These are phyloP conservation scores for Flaveria floridana DNA, from an alignment of 140 eudicot species.

Conservation along the genomic window DNA sequence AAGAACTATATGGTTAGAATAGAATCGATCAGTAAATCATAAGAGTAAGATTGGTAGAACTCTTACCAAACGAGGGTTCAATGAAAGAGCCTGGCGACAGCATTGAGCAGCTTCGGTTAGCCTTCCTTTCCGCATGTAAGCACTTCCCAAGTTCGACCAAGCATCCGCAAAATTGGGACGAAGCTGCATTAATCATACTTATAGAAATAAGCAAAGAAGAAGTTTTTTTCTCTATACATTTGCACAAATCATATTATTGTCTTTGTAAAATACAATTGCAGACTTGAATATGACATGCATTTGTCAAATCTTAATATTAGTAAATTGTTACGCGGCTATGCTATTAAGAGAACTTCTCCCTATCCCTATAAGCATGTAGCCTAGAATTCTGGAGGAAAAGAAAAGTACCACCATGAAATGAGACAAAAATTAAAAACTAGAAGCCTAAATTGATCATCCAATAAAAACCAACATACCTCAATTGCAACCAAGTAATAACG, in stretches of 20 bases:
- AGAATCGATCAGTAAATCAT: background rate
- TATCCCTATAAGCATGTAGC: background rate
- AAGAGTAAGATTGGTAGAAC: background rate
- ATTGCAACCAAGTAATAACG: slow-evolving; percentile 56
- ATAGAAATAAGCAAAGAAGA: background rate
- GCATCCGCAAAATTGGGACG: slow-evolving; percentile 99
- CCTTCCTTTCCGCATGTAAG: slow-evolving; percentile 96
- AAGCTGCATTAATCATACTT: slow-evolving; percentile 57
- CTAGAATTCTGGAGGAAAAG: background rate
- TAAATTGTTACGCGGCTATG: background rate
- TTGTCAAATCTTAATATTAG: slow-evolving; percentile 7
- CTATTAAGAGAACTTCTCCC: background rate
- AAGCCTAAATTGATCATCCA: background rate
- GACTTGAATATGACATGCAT: background rate
- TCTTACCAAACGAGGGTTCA: slow-evolving; percentile 83
- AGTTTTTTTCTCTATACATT: background rate
- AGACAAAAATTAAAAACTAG: background rate
- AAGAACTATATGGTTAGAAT: slow-evolving; percentile 2
- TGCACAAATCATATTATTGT: slow-evolving; percentile 3
- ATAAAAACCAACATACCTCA: slow-evolving; percentile 2
- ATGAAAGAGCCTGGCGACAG: slow-evolving; percentile 93
- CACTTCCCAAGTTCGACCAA: slow-evolving; percentile 97
- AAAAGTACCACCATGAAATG: background rate
- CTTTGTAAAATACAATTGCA: background rate
- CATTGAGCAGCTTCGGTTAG: slow-evolving; percentile 90